Evolutionary conservation across 228 moss, liverwort and hornwort species (phyloP), one percentile per base, ranked within the genome.

Genomic region (Sphagnum fallax): DNA sequence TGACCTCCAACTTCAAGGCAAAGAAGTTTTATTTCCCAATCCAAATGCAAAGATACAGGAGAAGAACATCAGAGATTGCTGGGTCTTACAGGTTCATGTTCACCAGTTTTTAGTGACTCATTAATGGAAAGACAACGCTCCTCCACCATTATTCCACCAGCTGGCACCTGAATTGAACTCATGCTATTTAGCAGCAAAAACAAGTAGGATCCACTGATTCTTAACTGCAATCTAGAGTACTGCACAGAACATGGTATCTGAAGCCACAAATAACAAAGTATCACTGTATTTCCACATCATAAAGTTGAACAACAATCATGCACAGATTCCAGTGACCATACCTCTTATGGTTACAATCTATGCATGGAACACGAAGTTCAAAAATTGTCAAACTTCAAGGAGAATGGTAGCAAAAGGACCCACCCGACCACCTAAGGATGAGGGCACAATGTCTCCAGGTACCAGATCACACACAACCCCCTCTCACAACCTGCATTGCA

Each of bases 101-200:
- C 98, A 61, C 98, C 98, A 14, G 94, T 98, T 94, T 94, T 94
- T 61, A 90, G 92, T 13, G 98, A 92, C 63, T 98, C 98, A 70
- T 98, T 94, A 51, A 98, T 82, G 5, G 78, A 16, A 6, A 94
- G 84, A 65, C 90, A 76, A 62, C 94, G 98, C 8, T 92, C 90
- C 75, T 83, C 79, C 6, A 94, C 82, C 6, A 92, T 51, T 53
- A 98, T 71, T 18, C 98, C 98, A 75, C 94, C 98, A 47, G 92
- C 89, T 68, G 94, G 92, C 61, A 98, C 81, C 94, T 98, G 81
- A 32, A 53, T 6, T 11, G 11, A 53, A 53, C 16, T 16, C 16
- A 16, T 16, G 16, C 16, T 16, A 16, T 16, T 16, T 16, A 16
- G 16, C 16, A 16, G 16, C 16, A 16, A 16, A 16, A 16, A 16